Evolutionary conservation across 2,329 filamentous ascomycete genomes (phyloP).

Genomic region (Xylariaceae sp.): DNA sequence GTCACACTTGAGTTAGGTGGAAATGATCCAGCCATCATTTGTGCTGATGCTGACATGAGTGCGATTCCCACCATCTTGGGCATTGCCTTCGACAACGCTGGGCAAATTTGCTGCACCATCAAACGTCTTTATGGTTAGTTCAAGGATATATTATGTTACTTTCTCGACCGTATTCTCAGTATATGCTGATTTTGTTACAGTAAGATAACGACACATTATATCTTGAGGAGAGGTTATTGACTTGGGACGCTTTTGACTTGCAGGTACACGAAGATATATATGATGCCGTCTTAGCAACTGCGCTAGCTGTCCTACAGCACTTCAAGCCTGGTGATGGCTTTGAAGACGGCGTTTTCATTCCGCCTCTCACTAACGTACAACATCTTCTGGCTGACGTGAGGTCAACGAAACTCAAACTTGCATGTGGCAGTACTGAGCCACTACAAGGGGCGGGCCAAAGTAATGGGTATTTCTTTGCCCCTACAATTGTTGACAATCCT

Average conservation of each 20-base stretch:
- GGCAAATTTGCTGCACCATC: constrained; percentile 36
- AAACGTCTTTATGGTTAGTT: constrained; percentile 1
- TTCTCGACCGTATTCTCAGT: no score
- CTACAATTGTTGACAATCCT: constrained; percentile 23
- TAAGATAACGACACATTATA: constrained; percentile 25
- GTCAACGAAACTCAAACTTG: constrained; percentile 15
- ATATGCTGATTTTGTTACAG: no score
- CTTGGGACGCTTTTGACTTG: no score
- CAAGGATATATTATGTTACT: constrained; percentile 2
- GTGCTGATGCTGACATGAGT: constrained; percentile 51
- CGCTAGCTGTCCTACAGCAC: constrained; percentile 33
- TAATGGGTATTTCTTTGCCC: constrained; percentile 16
- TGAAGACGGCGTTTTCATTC: constrained; percentile 5
- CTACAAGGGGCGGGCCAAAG: not conserved
- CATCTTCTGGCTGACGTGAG: constrained; percentile 21
- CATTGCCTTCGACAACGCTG: constrained; percentile 38
- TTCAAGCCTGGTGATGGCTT: constrained; percentile 4
- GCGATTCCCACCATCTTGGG: constrained; percentile 27
- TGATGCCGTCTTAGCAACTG: constrained; percentile 39
- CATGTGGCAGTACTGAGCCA: constrained; percentile 11
- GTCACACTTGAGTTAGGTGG: constrained; percentile 61
- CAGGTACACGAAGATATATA: constrained; percentile 51
- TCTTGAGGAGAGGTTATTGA: constrained; percentile 51
- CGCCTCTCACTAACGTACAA: constrained; percentile 19
- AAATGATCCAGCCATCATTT: constrained; percentile 57